Evolutionary conservation across 2,329 filamentous ascomycete species (phyloP), one percentile per base, ranked within the genome.

Genomic region (Domatiomyces catenatus): DNA sequence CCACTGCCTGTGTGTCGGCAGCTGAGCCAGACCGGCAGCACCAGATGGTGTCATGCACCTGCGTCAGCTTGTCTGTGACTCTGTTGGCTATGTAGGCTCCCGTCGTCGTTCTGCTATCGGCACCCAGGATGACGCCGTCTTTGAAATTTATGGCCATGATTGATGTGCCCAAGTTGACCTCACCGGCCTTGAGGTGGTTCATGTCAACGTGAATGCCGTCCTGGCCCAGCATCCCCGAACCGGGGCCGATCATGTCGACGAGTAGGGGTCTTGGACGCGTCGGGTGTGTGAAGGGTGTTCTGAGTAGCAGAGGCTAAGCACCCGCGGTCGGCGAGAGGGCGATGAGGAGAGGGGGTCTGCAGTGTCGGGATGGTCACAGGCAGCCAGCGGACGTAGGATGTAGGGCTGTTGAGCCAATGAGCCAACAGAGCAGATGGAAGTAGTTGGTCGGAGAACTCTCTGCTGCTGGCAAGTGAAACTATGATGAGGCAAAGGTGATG

Each of bases 91-190:
- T 96, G 77, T 96, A 98, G 61, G 90, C 82, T 63, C 92, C 92
- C 50, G 90, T 98, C 46, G 92, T 98, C 59, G 92, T 98, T 74
- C 92, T 82, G 64, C 88, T 95, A 70, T 98, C 92, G 62, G 92
- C 92, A 59, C 92, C 85, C 43, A 98, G 77, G 71, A 98, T 96
- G 53, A 98, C 92, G 56, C 92, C 92, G 63, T 94, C 89, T 67
- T 92, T 92, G 80, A 98, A 98, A 64, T 93, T 96, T 68, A 96
- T 89, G 55, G 92, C 92, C 92, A 98, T 98, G 68, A 98, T 96
- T 50, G 92, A 96, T 56, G 92, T 98, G 74, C 92, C 92, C 62
- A 98, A 76, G 73, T 98, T 98, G 67, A 98, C 90, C 75, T 98
- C 92, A 56, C 92, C 92, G 71, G 88, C 92, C 82, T 98, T 98